phyloP scores from a whole-genome alignment of 2,329 filamentous ascomycete species.

The Hypoxylon sp. region DNA sequence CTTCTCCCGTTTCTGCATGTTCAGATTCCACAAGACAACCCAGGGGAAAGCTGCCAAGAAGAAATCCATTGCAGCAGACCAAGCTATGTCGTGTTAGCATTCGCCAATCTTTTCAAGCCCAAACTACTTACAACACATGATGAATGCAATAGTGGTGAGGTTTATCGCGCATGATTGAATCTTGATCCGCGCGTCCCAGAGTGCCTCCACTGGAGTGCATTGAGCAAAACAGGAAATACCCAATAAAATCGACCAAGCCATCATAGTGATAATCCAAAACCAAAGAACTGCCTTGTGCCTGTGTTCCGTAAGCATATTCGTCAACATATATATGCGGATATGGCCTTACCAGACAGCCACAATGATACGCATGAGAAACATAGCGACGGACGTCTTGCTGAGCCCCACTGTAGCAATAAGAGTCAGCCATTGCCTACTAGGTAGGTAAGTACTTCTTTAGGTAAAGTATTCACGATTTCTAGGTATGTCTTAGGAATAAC shows the following conservation, averaged over 20 bases:
- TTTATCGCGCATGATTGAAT: conserved; percentile 29
- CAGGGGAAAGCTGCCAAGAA: conserved; percentile 43
- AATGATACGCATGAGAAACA: conserved; percentile 44
- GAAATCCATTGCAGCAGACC: conserved; percentile 44
- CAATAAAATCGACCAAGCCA: conserved; percentile 34
- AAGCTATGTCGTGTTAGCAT: conserved; percentile 31
- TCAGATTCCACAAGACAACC: conserved; percentile 39
- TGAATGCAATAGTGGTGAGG: conserved; percentile 36
- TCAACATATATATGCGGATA: not conserved
- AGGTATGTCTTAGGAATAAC: not conserved
- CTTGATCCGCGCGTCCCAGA: conserved; percentile 36
- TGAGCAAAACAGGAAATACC: conserved; percentile 37
- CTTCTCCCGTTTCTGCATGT: conserved; percentile 43
- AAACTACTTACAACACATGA: conserved; percentile 41
- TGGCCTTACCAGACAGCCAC: conserved; percentile 28
- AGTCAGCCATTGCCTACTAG: not conserved
- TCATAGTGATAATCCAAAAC: conserved; percentile 43
- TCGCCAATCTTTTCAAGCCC: not conserved
- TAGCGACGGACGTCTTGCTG: conserved; percentile 38
- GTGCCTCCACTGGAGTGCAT: conserved; percentile 34
- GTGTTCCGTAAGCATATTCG: not conserved
- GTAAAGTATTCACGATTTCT: not conserved
- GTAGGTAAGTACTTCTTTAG: not conserved
- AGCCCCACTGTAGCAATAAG: conserved; percentile 23
- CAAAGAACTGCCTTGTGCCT: conserved; percentile 43